phyloP scores from a whole-genome alignment of 2,329 filamentous ascomycete species.

The Madurella mycetomatis region DNA sequence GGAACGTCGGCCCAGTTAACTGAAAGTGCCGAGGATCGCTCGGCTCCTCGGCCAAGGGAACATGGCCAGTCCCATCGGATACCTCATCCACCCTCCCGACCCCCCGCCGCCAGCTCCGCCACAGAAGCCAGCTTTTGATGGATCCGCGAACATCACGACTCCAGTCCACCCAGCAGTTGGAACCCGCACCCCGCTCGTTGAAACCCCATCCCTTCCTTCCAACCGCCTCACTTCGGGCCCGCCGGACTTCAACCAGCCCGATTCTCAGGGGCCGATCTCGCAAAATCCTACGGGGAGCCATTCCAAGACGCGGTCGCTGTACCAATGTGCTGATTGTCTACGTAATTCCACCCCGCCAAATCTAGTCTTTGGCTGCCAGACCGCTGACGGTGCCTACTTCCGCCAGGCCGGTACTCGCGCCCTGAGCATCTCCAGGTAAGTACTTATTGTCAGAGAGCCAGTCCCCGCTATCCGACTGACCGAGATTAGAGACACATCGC shows the following conservation, averaged over 20 bases:
- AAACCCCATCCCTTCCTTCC: background rate
- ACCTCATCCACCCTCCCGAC: slow-evolving; percentile 23
- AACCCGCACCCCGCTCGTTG: slow-evolving; percentile 9
- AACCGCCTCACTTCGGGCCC: slow-evolving; percentile 6
- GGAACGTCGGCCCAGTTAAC: too few relatives aligned
- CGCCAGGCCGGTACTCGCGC: slow-evolving; percentile 29
- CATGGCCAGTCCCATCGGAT: slow-evolving; percentile 24
- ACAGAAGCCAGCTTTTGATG: background rate
- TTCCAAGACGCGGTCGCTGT: slow-evolving; percentile 28
- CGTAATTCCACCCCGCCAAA: slow-evolving; percentile 24
- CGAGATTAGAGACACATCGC: slow-evolving; percentile 40
- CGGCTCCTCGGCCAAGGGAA: background rate
- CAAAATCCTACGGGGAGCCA: slow-evolving; percentile 20
- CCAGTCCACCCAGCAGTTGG: background rate
- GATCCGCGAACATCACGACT: background rate
- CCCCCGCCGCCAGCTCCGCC: slow-evolving; percentile 1
- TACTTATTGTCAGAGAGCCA: background rate
- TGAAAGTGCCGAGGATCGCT: background rate
- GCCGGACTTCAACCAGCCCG: slow-evolving; percentile 9
- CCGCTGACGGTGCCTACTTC: background rate
- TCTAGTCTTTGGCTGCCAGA: background rate
- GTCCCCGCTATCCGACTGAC: slow-evolving; percentile 2
- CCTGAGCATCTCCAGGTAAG: slow-evolving; percentile 47
- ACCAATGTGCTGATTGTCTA: slow-evolving; percentile 50
- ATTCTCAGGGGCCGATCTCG: slow-evolving; percentile 8